phyloP scores from a whole-genome alignment of 257 asterid species.

The Petrea volubilis region DNA sequence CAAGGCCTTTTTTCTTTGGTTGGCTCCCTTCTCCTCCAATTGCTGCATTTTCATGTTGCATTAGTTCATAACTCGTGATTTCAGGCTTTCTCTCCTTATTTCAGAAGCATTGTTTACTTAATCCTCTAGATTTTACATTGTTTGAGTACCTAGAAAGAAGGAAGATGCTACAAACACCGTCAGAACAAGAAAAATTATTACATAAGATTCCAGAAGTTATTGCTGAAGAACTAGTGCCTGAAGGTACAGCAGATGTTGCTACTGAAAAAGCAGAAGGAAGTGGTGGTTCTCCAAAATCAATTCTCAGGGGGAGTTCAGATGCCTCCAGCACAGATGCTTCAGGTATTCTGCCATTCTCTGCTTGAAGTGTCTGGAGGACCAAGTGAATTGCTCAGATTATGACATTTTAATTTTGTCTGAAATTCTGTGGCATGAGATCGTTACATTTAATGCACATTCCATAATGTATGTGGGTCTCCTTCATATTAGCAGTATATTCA shows the following conservation, averaged over 20 bases:
- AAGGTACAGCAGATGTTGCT: constrained; percentile 29
- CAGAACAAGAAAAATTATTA: constrained; percentile 70
- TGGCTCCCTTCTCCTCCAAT: neutral
- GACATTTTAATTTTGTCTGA: constrained; percentile 14
- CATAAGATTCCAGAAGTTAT: constrained; percentile 61
- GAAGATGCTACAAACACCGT: constrained; percentile 63
- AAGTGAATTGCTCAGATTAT: neutral
- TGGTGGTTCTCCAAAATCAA: constrained; percentile 48
- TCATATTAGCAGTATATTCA: neutral
- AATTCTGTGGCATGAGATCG: constrained; percentile 12
- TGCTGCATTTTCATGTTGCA: constrained; percentile 3
- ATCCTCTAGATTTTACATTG: constrained; percentile 48
- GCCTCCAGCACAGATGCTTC: constrained; percentile 49
- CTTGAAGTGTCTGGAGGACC: constrained; percentile 11
- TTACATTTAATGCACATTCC: neutral
- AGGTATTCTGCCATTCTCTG: constrained; percentile 41
- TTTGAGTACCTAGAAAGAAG: constrained; percentile 60
- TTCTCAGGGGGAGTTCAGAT: constrained; percentile 43
- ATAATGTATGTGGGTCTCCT: neutral
- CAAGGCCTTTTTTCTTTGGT: neutral
- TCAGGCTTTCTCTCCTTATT: neutral
- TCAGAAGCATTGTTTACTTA: constrained; percentile 47
- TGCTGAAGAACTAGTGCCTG: constrained; percentile 70
- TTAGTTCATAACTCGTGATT: constrained; percentile 2
- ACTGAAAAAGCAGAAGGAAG: constrained; percentile 41